These are phyloP conservation scores for Umbilicaria muhlenbergii DNA, from an alignment of 495 filamentous ascomycete genomes.

Conservation along the genomic window DNA sequence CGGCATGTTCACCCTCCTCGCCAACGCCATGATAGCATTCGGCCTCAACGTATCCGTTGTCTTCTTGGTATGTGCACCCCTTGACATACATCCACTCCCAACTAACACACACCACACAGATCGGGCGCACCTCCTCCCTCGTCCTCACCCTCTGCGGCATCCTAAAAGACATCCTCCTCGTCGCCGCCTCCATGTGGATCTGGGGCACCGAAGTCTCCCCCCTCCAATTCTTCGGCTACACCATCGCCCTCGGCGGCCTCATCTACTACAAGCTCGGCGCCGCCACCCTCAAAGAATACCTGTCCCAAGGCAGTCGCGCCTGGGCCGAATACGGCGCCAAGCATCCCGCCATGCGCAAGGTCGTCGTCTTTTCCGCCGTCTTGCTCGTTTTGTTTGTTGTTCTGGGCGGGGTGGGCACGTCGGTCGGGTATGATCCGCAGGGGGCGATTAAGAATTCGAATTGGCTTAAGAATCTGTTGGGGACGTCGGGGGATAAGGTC, in stretches of 20 bases:
- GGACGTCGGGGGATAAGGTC: no score
- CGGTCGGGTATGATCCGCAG: conserved; percentile 7
- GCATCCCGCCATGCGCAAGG: conserved; percentile 60
- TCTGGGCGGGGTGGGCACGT: conserved; percentile 40
- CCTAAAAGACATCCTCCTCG: conserved; percentile 94
- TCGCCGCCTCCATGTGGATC: conserved; percentile 75
- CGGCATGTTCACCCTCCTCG: conserved; percentile 39
- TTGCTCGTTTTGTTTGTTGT: conserved; percentile 53
- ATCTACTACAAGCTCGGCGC: conserved; percentile 94
- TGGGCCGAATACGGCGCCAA: conserved; percentile 79
- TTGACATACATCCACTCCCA: background rate
- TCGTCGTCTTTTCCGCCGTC: conserved; percentile 47
- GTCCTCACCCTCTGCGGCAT: conserved; percentile 96
- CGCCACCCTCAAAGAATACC: conserved; percentile 67
- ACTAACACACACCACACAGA: conserved; percentile 36
- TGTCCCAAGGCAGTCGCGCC: conserved; percentile 45
- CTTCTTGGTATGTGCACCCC: conserved; percentile 42
- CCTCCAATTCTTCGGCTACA: conserved; percentile 91
- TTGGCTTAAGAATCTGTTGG: no score
- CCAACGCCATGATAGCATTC: conserved; percentile 63
- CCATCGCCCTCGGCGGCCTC: conserved; percentile 76
- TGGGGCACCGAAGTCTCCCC: conserved; percentile 68
- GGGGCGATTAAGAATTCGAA: no score
- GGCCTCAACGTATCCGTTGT: conserved; percentile 63
- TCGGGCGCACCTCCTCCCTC: conserved; percentile 91